Conservation (phyloP, 1,139 yeast genomes). For the Arxiozyma telluris region DNA sequence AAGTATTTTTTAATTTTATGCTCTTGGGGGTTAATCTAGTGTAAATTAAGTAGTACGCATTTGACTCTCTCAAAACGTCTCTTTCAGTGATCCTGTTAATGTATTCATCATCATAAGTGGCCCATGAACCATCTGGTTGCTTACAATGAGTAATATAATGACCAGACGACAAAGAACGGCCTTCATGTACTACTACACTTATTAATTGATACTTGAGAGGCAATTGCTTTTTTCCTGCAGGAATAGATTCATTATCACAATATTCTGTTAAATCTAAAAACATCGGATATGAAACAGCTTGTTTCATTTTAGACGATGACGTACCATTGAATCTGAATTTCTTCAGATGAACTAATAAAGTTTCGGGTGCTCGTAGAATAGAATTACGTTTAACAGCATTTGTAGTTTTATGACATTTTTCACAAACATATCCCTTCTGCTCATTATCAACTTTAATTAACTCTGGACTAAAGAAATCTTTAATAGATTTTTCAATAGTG, state of each 20-base stretch:
- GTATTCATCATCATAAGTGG: constrained; percentile 88
- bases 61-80: constrained; percentile 69
- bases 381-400: constrained; percentile 69
- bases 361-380: constrained; percentile 79
- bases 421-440: constrained; percentile 73
- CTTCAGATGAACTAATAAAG: constrained; percentile 76
- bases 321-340: constrained; percentile 80
- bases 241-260: constrained; percentile 15
- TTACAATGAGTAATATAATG: constrained; percentile 87
- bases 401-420: constrained; percentile 68
- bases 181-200: constrained; percentile 91
- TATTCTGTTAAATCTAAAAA: constrained; percentile 63
- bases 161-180: constrained; percentile 85
- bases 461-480: constrained; percentile 77
- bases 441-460: constrained; percentile 60
- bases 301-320: constrained; percentile 76
- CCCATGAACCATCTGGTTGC: constrained; percentile 89
- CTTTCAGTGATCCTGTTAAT: constrained; percentile 65
- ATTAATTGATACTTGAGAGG: constrained; percentile 62
- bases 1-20: constrained; percentile 10
- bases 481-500: constrained; percentile 63
- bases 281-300: constrained; percentile 72
- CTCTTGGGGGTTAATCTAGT: constrained; percentile 55
- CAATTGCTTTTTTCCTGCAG: constrained; percentile 22
- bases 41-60: constrained; percentile 84